phyloP scores from a whole-genome alignment of 1,284 basidiomycete species.

The Ustilago hordei region DNA sequence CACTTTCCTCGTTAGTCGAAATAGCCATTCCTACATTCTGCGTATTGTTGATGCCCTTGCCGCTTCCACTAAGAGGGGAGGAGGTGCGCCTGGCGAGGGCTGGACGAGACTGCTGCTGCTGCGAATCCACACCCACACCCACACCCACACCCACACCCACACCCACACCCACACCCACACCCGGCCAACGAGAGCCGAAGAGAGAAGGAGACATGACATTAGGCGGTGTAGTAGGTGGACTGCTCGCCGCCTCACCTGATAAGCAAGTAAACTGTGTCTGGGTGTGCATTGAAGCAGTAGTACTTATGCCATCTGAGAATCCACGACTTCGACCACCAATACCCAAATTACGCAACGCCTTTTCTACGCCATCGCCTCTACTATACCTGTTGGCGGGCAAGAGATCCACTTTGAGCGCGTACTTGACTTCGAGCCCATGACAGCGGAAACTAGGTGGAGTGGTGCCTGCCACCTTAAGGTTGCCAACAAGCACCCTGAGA shows the following conservation, averaged over 20 bases:
- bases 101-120: conserved; percentile 22
- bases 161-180: conserved; percentile 1
- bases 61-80: conserved; percentile 25
- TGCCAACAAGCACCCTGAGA: conserved; percentile 56
- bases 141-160: not conserved
- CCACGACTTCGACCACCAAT: conserved; percentile 32
- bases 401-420: conserved; percentile 64
- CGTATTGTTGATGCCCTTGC: conserved; percentile 4
- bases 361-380: conserved; percentile 33
- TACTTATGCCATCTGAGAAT: conserved; percentile 42
- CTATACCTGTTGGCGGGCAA: conserved; percentile 45
- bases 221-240: conserved; percentile 45
- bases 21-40: conserved; percentile 37
- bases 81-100: conserved; percentile 25
- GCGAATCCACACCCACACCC: conserved; percentile 3
- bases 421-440: conserved; percentile 65
- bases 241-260: conserved; percentile 39
- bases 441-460: conserved; percentile 60
- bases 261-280: conserved; percentile 54
- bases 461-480: conserved; percentile 49
- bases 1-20: conserved; percentile 35
- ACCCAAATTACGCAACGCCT: conserved; percentile 39
- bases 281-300: conserved; percentile 50
- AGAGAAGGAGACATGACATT: conserved; percentile 24
- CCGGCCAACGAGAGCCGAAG: conserved; percentile 33